Evolutionary conservation across 140 eudicot species (phyloP), one percentile per base, ranked within the genome.

Genomic region (Flaveria floridana): DNA sequence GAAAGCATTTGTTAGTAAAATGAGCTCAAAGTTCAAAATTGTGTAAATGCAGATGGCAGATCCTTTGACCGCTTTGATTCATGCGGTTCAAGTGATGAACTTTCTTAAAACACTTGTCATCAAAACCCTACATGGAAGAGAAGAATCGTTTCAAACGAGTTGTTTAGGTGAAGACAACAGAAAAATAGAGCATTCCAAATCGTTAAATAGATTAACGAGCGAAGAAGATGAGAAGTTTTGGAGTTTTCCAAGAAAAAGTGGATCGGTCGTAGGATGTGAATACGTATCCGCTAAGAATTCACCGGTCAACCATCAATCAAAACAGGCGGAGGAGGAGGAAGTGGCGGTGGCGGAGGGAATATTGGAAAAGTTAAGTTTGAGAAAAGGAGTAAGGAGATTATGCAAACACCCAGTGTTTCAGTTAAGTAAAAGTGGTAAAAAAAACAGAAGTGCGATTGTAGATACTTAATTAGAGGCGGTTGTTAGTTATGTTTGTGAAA

Each of bases 21-120:
- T 42, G 34, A 42, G 9, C 34, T 67, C 34, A 16, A 2, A 25
- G 6, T 1, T 37, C 53, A 13, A 26, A 58, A 4, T 46, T 46
- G 28, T 55, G n/a, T 76, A 26, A 51, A 62, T 87, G 87, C 95
- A 92, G 98, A 89, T 92, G 98, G 95, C 89, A 1, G 98, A 92
- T 76, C 98, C 98, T 67, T 81, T 92, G 84, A 92, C 98, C 9
- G 98, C 98, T 11, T 57, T 92, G 75, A 86, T 92, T 76, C 98
- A 92, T 65, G 97, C 97, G 4, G 97, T 92, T 77, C 97, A 89
- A 84, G 97, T 92, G 6, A 92, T 92, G 96, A 92, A 92, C 84
- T 88, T 92, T 44, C 91, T 92, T 4, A 92, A 86, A 82, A 89
- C 95, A 14, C 89, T 92, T 64, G 89, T 92, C 0, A 34, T 66